These are phyloP conservation scores for Asterophora parasitica DNA, from an alignment of 768 basidiomycete species.

Conservation along the genomic window DNA sequence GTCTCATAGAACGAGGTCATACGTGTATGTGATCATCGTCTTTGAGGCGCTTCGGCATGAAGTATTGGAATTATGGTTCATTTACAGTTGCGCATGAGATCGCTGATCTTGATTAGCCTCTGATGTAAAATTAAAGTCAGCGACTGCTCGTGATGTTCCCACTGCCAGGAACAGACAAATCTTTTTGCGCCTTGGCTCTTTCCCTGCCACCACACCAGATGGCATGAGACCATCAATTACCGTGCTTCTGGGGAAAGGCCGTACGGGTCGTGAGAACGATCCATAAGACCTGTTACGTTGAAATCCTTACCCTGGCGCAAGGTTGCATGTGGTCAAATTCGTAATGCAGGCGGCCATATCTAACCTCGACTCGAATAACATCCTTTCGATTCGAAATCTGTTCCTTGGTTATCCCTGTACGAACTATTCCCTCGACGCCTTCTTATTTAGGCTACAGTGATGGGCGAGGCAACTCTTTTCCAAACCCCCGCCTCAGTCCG, in stretches of 20 bases:
- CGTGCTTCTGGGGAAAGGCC: constrained; percentile 22
- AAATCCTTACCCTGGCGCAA: constrained; percentile 32
- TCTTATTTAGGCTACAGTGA: constrained; percentile 21
- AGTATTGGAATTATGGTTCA: constrained; percentile 28
- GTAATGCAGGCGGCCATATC: constrained; percentile 30
- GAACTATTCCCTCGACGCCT: constrained; percentile 8
- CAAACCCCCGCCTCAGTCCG: constrained; percentile 15
- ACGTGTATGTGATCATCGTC: constrained; percentile 1
- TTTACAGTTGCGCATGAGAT: constrained; percentile 31
- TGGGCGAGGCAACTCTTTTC: constrained; percentile 15
- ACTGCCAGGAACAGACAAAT: constrained; percentile 24
- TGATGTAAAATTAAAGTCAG: constrained; percentile 31
- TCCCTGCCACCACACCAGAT: constrained; percentile 31
- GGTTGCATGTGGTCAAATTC: constrained; percentile 48
- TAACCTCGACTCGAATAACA: constrained; percentile 57
- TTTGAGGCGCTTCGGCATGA: constrained; percentile 16
- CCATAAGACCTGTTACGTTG: constrained; percentile 33
- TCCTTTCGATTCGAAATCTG: constrained; percentile 37
- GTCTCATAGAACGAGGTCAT: neutral
- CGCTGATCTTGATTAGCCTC: constrained; percentile 37
- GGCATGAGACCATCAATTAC: constrained; percentile 27
- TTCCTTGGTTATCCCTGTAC: constrained; percentile 32
- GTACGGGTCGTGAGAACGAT: constrained; percentile 34
- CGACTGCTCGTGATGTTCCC: constrained; percentile 23
- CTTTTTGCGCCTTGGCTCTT: constrained; percentile 26